Evolutionary conservation across 768 basidiomycete species (phyloP), one percentile per base, ranked within the genome.

Genomic region (Rhodotorula diobovata): DNA sequence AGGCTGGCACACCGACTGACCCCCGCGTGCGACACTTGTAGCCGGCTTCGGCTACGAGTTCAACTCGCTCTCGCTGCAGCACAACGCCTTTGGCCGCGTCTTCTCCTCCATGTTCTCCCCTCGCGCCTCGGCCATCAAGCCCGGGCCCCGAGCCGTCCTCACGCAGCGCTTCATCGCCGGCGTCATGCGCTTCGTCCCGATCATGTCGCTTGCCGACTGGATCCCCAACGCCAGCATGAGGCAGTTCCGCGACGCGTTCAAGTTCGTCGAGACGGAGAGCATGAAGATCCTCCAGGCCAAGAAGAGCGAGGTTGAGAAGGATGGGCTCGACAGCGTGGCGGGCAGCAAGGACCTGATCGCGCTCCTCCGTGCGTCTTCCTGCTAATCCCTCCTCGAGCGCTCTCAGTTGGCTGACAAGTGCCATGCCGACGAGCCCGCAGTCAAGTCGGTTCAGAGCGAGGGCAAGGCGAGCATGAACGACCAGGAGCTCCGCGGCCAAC

Each of bases 191-290:
- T 32, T 4, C 39, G 11, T 4, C 1, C 35, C 21, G 14, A 8
- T 32, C 48, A 23, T 43, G 51, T 16, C 37, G 67, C 64, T 51
- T 37, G 48, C 18, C 23, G 55, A 55, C 28, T 58, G 37, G 54
- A n/a, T 76, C 28, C 71, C 68, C 20, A 37, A 54, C 28, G 25
- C 30, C 23, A 32, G 48, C 21, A 43, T 53, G 9, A 41, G 62
- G 58, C 39, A 20, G 32, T 18, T 39, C 30, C 32, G 30, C 34
- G 45, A 51, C 30, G 32, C 34, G 20, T 48, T 53, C 60, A 45
- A 34, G 21, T 30, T 46, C 28, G 58, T 76, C 66, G 57, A 65
- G 51, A 48, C 30, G n/a, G 75, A 72, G 63, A 58, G 72, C 34
- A 32, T 39, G 37, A 60, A 63, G n/a, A 65, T 76, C 28, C 39